phyloP scores from a whole-genome alignment of 2,329 filamentous ascomycete genomes.

The Pseudogymnoascus sp. region DNA sequence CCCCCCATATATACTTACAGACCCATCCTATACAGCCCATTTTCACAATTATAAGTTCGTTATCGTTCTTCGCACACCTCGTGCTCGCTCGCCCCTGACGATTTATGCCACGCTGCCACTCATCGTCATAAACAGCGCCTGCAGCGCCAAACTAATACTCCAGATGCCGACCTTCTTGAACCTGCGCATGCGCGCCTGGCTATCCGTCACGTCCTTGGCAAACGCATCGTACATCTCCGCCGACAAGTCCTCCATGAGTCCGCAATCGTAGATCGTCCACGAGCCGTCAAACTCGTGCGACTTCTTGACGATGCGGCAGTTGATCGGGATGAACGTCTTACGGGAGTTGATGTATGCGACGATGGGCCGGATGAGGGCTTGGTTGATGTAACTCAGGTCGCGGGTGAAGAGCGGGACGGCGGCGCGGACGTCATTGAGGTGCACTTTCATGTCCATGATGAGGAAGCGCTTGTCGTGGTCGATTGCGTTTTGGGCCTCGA shows the following conservation, averaged over 20 bases:
- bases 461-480: slow-evolving; percentile 67
- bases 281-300: slow-evolving; percentile 85
- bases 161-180: slow-evolving; percentile 96
- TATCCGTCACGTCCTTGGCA: slow-evolving; percentile 81
- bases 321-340: slow-evolving; percentile 90
- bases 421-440: slow-evolving; percentile 90
- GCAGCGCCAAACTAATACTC: slow-evolving; percentile 86
- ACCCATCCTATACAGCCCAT: not conserved
- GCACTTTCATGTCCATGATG: slow-evolving; percentile 89
- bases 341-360: slow-evolving; percentile 97
- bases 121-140: slow-evolving; percentile 91
- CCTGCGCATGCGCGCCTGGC: slow-evolving; percentile 74
- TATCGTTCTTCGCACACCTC: not conserved
- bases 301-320: slow-evolving; percentile 87
- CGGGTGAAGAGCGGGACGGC: slow-evolving; percentile 87
- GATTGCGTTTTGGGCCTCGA: slow-evolving; percentile 24
- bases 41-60: slow-evolving; percentile 5
- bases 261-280: slow-evolving; percentile 91
- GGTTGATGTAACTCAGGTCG: slow-evolving; percentile 91
- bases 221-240: slow-evolving; percentile 95
- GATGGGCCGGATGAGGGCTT: slow-evolving; percentile 88
- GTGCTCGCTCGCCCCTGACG: not conserved
- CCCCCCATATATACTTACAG: not conserved
- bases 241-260: slow-evolving; percentile 86
- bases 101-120: slow-evolving; percentile 64